Evolutionary conservation across 2,329 filamentous ascomycete genomes (phyloP).

Genomic region (Colletotrichum tamarilloi): DNA sequence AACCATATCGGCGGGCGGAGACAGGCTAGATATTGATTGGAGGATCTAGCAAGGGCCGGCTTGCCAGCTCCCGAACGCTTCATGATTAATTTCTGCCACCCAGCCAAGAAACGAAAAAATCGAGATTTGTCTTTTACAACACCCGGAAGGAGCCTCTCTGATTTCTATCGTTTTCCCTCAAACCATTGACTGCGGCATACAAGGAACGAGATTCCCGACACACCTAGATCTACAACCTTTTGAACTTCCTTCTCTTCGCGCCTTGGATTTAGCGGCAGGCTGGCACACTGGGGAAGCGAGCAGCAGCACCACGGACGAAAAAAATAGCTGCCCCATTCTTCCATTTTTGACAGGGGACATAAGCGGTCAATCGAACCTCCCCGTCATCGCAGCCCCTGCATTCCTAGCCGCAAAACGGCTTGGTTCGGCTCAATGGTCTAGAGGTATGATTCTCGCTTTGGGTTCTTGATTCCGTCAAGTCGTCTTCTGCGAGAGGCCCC

Average conservation of each 20-base stretch:
- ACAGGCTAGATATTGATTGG: not conserved
- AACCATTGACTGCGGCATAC: too few species aligned
- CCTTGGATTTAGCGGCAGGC: not conserved
- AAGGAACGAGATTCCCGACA: too few species aligned
- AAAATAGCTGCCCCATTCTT: not conserved
- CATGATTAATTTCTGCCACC: not conserved
- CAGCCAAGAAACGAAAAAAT: not conserved
- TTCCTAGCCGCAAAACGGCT: not conserved
- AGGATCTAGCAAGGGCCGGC: not conserved
- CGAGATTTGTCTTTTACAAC: too few species aligned
- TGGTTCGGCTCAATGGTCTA: conserved; percentile 44
- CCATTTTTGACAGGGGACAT: not conserved
- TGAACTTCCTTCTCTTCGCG: too few species aligned
- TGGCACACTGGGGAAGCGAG: not conserved
- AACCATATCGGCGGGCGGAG: not conserved
- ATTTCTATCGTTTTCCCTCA: too few species aligned
- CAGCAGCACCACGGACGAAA: not conserved
- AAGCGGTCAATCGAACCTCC: not conserved
- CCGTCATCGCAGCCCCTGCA: not conserved
- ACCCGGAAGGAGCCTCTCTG: too few species aligned
- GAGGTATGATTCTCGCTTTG: conserved; percentile 50
- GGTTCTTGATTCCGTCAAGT: conserved; percentile 14
- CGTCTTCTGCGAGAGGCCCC: conserved; percentile 45
- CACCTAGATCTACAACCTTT: too few species aligned
- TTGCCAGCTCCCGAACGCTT: not conserved